These are phyloP conservation scores for Leccinum truebloodii DNA, from an alignment of 768 basidiomycete species.

Conservation along the genomic window DNA sequence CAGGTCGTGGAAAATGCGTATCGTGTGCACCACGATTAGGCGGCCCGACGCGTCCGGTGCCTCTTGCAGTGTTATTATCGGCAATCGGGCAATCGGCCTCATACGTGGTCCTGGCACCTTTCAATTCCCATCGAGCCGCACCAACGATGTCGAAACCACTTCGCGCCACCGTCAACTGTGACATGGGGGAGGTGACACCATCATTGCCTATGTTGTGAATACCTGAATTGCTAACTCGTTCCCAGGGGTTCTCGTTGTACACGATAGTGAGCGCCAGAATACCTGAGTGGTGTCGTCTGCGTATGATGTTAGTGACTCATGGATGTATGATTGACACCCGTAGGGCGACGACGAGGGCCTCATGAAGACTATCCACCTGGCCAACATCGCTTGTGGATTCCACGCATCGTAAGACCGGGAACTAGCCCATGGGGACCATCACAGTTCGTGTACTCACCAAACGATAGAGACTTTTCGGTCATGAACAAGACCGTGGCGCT, in stretches of 20 bases:
- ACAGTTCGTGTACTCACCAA: not conserved
- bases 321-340: not conserved
- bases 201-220: not conserved
- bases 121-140: not conserved
- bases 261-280: constrained; percentile 34
- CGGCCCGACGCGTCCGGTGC: constrained; percentile 6
- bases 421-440: not conserved
- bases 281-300: not conserved
- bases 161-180: constrained; percentile 52
- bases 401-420: constrained; percentile 52
- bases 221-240: constrained; percentile 3
- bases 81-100: not conserved
- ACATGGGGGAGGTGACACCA: constrained; percentile 53
- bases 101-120: not conserved
- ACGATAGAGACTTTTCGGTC: constrained; percentile 56
- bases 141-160: constrained; percentile 23
- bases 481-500: constrained; percentile 63
- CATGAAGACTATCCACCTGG: constrained; percentile 58
- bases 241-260: constrained; percentile 55
- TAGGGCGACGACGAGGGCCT: constrained; percentile 54
- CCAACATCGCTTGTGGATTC: constrained; percentile 69
- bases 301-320: not conserved
- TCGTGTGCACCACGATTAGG: not conserved
- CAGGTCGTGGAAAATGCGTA: not conserved
- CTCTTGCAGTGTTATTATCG: not conserved